A percentile compares a stretch with the other conserved stretches of the same genome.
Conservation (phyloP, 106 monocot genomes). For the Agapanthus africanus region DNA sequence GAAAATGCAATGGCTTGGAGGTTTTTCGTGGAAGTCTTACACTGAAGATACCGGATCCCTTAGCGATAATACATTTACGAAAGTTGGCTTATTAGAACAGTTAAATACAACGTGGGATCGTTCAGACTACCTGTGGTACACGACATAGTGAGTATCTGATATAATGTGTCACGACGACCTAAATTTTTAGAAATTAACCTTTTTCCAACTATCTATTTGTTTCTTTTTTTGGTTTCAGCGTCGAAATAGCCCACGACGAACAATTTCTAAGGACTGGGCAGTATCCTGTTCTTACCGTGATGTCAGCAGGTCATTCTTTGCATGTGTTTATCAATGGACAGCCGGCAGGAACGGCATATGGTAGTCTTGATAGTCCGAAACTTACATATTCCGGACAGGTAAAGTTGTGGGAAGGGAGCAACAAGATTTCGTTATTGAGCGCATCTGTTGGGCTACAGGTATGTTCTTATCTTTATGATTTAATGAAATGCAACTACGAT, state of each 20-base stretch:
- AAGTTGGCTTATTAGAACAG: constrained; percentile 67
- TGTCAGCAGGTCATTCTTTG: constrained; percentile 69
- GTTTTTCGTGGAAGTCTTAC: constrained; percentile 68
- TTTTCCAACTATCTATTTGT: too few relatives aligned
- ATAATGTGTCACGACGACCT: too few relatives aligned
- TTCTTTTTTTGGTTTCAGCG: constrained; percentile 23
- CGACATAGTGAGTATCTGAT: constrained; percentile 70
- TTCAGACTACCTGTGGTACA: constrained; percentile 97
- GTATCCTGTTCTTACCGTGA: constrained; percentile 44
- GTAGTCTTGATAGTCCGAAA: constrained; percentile 63
- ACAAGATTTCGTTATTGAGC: constrained; percentile 84
- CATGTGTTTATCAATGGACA: constrained; percentile 68
- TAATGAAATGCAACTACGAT: constrained; percentile 12
- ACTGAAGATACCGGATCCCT: constrained; percentile 44
- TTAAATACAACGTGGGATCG: constrained; percentile 81
- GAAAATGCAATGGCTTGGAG: constrained; percentile 51
- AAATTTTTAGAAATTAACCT: too few relatives aligned
- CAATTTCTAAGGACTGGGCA: constrained; percentile 46
- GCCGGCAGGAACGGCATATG: constrained; percentile 62
- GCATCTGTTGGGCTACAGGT: constrained; percentile 78
- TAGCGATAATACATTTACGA: constrained; percentile 50
- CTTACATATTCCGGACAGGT: constrained; percentile 64
- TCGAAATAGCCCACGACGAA: constrained; percentile 53
- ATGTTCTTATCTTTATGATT: neutral
- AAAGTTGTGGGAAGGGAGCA: constrained; percentile 81